Evolutionary conservation across 1,284 basidiomycete genomes (phyloP).

Genomic region (Termitomyces sp.): DNA sequence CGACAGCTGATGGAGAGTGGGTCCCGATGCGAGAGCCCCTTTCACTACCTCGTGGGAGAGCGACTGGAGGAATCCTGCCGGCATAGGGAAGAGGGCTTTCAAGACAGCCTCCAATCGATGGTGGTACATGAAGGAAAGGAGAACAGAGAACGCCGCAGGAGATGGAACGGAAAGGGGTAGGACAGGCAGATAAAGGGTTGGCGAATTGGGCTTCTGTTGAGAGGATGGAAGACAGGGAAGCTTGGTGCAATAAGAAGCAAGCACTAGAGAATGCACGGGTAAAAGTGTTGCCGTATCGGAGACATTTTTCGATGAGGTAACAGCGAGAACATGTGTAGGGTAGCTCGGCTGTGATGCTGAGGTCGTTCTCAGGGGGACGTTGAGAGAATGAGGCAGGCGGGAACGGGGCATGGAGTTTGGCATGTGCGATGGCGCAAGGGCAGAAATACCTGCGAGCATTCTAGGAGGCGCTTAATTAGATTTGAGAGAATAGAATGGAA

Average conservation of each 20-base stretch:
- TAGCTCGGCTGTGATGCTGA: slow-evolving; percentile 29
- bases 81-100: slow-evolving; percentile 54
- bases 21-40: slow-evolving; percentile 39
- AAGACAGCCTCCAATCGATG: slow-evolving; percentile 50
- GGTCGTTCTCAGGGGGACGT: slow-evolving; percentile 36
- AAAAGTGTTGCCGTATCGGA: slow-evolving; percentile 39
- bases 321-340: slow-evolving; percentile 58
- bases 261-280: slow-evolving; percentile 51
- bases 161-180: slow-evolving; percentile 64
- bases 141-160: slow-evolving; percentile 57
- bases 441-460: slow-evolving; percentile 46
- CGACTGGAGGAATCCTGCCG: slow-evolving; percentile 44
- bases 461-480: slow-evolving; percentile 24
- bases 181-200: slow-evolving; percentile 48
- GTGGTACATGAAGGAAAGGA: slow-evolving; percentile 63
- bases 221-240: slow-evolving; percentile 49
- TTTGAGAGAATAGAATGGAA: slow-evolving; percentile 8
- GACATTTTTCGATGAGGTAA: slow-evolving; percentile 38
- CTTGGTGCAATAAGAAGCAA: slow-evolving; percentile 55
- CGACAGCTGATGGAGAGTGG: slow-evolving; percentile 46
- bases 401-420: slow-evolving; percentile 42
- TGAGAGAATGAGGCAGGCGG: slow-evolving; percentile 42
- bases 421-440: slow-evolving; percentile 43
- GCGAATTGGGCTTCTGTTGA: slow-evolving; percentile 28
- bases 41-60: slow-evolving; percentile 41